These are phyloP conservation scores for Pseudopediastrum boryanum DNA, from an alignment of 139 green algal species.

Conservation along the genomic window DNA sequence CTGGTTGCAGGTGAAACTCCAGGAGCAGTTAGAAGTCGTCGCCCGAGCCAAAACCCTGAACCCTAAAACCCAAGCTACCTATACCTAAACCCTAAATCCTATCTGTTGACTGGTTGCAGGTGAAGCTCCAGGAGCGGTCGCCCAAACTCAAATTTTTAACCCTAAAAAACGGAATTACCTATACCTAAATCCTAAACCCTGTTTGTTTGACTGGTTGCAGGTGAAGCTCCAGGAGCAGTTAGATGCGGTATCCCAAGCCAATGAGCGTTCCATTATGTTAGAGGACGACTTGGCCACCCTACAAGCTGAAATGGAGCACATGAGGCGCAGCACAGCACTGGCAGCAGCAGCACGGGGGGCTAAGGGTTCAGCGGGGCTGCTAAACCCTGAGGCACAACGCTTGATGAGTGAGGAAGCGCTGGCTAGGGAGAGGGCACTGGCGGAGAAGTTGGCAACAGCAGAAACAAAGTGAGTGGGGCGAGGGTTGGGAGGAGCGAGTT, in stretches of 20 bases:
- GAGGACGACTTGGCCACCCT: conserved; percentile 30
- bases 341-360: neutral
- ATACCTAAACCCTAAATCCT: too few species aligned
- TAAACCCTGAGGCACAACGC: neutral
- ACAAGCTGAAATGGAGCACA: conserved; percentile 20
- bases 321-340: neutral
- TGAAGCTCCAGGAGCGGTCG: conserved; percentile 18
- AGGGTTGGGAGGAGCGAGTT: too few species aligned
- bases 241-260: conserved; percentile 19
- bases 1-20: conserved; percentile 11
- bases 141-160: too few species aligned
- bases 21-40: conserved; percentile 27
- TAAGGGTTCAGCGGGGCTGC: neutral
- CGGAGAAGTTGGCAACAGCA: conserved; percentile 13
- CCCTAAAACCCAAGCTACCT: too few species aligned
- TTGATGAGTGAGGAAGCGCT: neutral
- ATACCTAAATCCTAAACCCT: too few species aligned
- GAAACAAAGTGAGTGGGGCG: too few species aligned
- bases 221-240: conserved; percentile 19
- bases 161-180: too few species aligned
- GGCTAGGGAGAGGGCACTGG: conserved; percentile 8
- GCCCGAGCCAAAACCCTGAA: conserved; percentile 3
- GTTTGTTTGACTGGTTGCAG: too few species aligned
- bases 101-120: too few species aligned
- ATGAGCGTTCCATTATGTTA: conserved; percentile 11